Evolutionary conservation across 129 eudicot genomes (phyloP), one percentile per base, ranked within the genome.

Genomic region (Lactuca saligna): DNA sequence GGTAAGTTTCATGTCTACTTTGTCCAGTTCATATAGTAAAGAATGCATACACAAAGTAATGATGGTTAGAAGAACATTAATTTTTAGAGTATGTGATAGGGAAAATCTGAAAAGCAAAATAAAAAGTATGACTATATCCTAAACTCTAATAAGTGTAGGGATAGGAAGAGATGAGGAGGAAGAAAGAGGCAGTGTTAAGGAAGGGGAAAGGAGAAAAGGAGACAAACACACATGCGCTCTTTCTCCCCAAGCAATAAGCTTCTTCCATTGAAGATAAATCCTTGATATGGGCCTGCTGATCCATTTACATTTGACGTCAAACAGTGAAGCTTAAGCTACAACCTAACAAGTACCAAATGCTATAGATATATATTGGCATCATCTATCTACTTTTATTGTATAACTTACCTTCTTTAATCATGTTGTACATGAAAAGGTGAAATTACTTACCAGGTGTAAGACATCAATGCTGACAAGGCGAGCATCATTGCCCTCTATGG

Each of bases 211-310:
- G 94, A 84, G 90, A 89, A 92, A 73, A 87, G 81, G 85, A 92
- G 82, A 93, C 97, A 89, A 89, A 93, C 96, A 93, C 95, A 86
- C 99, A 85, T 83, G 88, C 79, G 96, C 96, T 86, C 95, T 92
- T 88, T 88, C 95, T 75, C 90, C 88, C 85, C 77, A 86, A 82
- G 95, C 95, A 89, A 69, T 87, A 81, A 89, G 99, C 99, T 93
- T 87, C 99, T 93, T 87, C 99, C 99, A 93, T 81, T 73, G 97
- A 80, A 85, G 95, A 83, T 80, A 75, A 80, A 76, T 93, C 99
- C 97, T 93, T 89, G 90, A 79, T 46, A 92, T 77, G 72, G 48
- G 81, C 99, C 99, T 93, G 99, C 99, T 87, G 86, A 93, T 93
- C 85, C 94, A 85, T 86, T 84, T 81, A 87, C 86, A 81, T 82